Base-by-base conservation (phyloP, 2,329 filamentous ascomycete species). In the Cladobotryum protrusum region DNA sequence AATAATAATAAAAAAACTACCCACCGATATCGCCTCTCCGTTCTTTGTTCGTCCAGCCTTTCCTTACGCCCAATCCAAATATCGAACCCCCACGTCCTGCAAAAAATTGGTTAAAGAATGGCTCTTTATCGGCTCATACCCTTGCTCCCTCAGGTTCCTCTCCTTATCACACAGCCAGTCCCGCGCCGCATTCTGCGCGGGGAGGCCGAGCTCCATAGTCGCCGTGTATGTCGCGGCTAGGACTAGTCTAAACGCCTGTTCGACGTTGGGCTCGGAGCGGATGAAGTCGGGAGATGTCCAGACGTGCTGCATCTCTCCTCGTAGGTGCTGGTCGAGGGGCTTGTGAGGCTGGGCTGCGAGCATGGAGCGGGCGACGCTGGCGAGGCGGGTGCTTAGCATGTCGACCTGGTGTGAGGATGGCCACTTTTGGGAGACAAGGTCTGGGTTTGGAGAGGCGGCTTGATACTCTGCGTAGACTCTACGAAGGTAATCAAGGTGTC, bases 81-180 rank as follows among this genome's bases (percentile, higher is more conserved):
- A 47, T 33, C 39, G 36, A 12, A 44, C 19, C 8, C 49, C 49
- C 14, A 51, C 18, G 18, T 51, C 49, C 13, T 43, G 44, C 19
- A 51, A 36, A 29, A 51, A 52, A 14, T 41, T 40, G 40, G 42
- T 19, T 32, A 52, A 9, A 17, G 13, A 35, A 20, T n/a, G n/a
- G 5, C 32, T 34, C 39, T 45, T 44, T 3, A 37, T 48, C 37
- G 46, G 42, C 18, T 52, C 49, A 8, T 49, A 45, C 2, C 49
- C 49, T 46, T 32, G 36, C 35, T 45, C 49, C 8, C 45, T 17
- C 33, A 52, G 15, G 15, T 12, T 19, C 8, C n/a, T 32, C 41
- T 54, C 47, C 44, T 46, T 36, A 40, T 43, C 36, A 13, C 45
- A 39, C 14, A 56, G 7, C 55, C 55, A 57, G 13, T 53, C 49